Evolutionary conservation across 139 green algal species (phyloP).

Genomic region (Gonium pectorale): DNA sequence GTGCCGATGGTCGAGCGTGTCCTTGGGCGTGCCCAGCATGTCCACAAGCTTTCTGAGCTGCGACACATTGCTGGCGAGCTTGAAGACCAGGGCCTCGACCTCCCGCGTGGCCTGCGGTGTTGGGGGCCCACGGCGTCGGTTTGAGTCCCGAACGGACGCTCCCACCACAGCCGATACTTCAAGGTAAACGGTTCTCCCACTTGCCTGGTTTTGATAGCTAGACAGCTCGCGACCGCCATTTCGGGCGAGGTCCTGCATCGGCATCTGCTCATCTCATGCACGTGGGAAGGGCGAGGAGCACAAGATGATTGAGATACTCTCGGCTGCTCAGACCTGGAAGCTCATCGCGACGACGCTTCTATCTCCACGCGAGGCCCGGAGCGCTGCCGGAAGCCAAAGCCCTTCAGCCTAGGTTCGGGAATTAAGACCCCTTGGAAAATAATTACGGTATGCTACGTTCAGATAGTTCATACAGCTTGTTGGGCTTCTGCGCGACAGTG

Average conservation of each 20-base stretch:
- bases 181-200: not conserved
- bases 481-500: too few species aligned
- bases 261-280: too few species aligned
- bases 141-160: not conserved
- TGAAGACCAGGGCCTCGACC: constrained; percentile 63
- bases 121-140: not conserved
- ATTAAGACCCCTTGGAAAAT: too few species aligned
- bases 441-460: too few species aligned
- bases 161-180: not conserved
- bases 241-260: constrained; percentile 30
- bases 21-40: constrained; percentile 70
- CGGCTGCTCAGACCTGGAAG: too few species aligned
- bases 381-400: too few species aligned
- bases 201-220: constrained; percentile 21
- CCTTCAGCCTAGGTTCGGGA: too few species aligned
- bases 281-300: too few species aligned
- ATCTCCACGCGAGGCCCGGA: too few species aligned
- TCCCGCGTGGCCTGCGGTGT: constrained; percentile 28
- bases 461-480: too few species aligned
- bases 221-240: constrained; percentile 33
- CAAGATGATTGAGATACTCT: too few species aligned
- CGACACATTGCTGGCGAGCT: constrained; percentile 53
- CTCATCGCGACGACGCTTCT: too few species aligned
- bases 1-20: constrained; percentile 76
- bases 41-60: constrained; percentile 69